Evolutionary conservation across 1,139 yeast genomes (phyloP), one percentile per base, ranked within the genome.

Genomic region (Pneumocystis canis): DNA sequence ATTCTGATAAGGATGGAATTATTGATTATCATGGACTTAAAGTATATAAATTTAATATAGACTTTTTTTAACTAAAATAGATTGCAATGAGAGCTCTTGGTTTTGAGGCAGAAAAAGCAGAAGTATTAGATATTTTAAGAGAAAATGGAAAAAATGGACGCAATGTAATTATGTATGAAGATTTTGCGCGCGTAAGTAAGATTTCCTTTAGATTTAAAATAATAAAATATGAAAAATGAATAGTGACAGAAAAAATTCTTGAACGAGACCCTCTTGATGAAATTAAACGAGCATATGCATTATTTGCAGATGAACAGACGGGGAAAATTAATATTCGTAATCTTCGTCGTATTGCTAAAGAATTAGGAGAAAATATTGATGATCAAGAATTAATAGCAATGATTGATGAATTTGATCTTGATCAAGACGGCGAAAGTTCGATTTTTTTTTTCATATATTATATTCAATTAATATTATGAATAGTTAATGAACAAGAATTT

Each of bases 351-450:
- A 96, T 92, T 0, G 95, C 97, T 20, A 87, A 87, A 70, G 97
- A 92, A 68, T 76, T 94, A 66, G 97, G 97, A 0, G 98, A 94
- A 73, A 87, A 86, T 70, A 77, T 94, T 65, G 85, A 89, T 9
- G 98, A 92, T 68, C 96, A 89, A 65, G 98, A 94, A 70, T 78
- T 94, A 64, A 81, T 87, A 68, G 97, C 97, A 14, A 92, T 94
- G 98, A 92, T 94, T 68, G 97, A 90, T 67, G 98, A 92, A 74
- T 94, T 94, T 71, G 99, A 94, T 74, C 76, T 92, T 65, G 97
- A 94, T 73, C 96, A 88, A 67, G 98, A 94, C 73, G 98, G 97
- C 60, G 96, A 87, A 69, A 89, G 80, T 78, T 9, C 1, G 58
- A 25, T n/a, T n/a, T n/a, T 66, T 62, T 33, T 28, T 11, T 57